Evolutionary conservation across 352 stramenopile genomes (phyloP), one percentile per base, ranked within the genome.

Genomic region (Pythium dissotocum): DNA sequence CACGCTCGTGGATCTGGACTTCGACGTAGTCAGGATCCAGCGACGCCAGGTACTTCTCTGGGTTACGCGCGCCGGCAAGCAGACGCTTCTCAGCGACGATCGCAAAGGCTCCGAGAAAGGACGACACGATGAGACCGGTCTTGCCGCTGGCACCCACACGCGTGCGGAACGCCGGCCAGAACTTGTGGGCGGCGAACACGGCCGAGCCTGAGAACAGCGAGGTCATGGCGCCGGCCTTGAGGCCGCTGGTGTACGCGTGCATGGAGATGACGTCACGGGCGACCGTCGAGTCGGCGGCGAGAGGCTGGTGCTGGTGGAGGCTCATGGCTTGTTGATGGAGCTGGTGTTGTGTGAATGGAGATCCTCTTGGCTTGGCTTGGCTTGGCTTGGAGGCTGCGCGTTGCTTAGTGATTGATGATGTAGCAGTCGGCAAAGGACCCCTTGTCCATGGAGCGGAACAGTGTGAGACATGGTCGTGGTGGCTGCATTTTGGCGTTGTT

Each of bases 61-160:
- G 87, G 73, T 95, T 89, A 40, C 82, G 85, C 36, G 81, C 85
- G 26, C 83, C 85, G 5, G 74, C 63, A 40, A 91, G 72, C 38
- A 95, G 61, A 12, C 77, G 76, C 61, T 78, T 83, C 69, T 95
- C 87, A 7, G 84, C 75, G 48, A 78, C 78, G 66, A 94, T 69
- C 35, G 81, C 80, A 69, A 95, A 95, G 32, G 78, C 76, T 14
- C 67, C 87, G 10, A 95, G 62, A 35, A 80, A 79, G 26, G 87
- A 76, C 52, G 74, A 81, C 26, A 93, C 73, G 33, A 91, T 77
- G 36, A 95, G 75, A 40, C 78, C 83, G 64, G 76, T 86, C 81
- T 95, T 93, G 72, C 79, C 87, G 63, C 85, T 93, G 44, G 82
- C 71, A 46, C 76, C 81, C 10, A 95, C 62, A 13, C 87, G 85